Conservation (phyloP, 768 basidiomycete species). For the Rhizopogon roseolus region DNA sequence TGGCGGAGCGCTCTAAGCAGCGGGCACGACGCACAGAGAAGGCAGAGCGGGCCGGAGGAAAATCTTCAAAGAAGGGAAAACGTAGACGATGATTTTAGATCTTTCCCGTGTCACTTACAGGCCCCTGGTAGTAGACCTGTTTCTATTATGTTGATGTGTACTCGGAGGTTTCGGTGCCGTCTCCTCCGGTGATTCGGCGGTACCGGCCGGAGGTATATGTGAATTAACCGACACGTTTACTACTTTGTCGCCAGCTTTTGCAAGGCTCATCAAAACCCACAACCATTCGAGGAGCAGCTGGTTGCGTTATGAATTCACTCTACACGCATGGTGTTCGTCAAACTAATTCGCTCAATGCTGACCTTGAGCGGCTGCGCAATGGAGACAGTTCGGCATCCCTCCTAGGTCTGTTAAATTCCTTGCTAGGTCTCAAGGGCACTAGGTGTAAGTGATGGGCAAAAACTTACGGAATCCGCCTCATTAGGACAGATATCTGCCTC, state of each 20-base stretch:
- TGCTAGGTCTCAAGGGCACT: background rate
- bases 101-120: background rate
- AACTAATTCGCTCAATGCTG: constrained; percentile 81
- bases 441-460: background rate
- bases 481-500: constrained; percentile 98
- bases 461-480: constrained; percentile 19
- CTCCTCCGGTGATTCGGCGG: background rate
- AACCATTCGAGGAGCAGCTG: constrained; percentile 8
- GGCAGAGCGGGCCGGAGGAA: constrained; percentile 68
- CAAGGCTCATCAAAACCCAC: background rate
- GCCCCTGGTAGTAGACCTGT: background rate
- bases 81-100: constrained; percentile 6
- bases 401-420: constrained; percentile 54
- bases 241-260: background rate
- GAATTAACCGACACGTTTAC: constrained; percentile 2
- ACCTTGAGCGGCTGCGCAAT: constrained; percentile 76
- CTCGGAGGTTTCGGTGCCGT: background rate
- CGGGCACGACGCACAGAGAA: constrained; percentile 62
- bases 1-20: constrained; percentile 59
- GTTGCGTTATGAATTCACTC: constrained; percentile 80
- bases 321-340: constrained; percentile 93
- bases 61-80: constrained; percentile 38
- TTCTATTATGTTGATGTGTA: background rate
- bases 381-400: constrained; percentile 80
- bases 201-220: background rate